phyloP scores from a whole-genome alignment of 139 green algal species.

The Choricystis sp. region DNA sequence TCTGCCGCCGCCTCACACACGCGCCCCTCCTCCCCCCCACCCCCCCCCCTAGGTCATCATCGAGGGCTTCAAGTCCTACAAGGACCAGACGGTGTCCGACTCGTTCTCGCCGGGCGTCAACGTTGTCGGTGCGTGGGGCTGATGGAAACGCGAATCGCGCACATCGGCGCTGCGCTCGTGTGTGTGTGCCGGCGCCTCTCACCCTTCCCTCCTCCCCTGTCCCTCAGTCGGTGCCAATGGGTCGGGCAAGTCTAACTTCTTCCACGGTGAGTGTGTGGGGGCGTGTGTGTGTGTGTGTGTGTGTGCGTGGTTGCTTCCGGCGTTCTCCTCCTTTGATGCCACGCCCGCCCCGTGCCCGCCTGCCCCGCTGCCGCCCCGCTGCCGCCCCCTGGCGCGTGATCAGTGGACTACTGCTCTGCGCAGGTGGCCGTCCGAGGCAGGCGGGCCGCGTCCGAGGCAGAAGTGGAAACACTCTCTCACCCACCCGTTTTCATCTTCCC shows the following conservation, averaged over 20 bases:
- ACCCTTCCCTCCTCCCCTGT: not conserved
- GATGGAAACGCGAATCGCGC: not conserved
- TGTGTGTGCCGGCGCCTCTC: not conserved
- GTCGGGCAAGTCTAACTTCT: slow-evolving; percentile 98
- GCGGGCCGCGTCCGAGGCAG: too few species aligned
- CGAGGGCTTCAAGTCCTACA: slow-evolving; percentile 97
- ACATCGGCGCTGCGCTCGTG: not conserved
- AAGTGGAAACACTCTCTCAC: too few species aligned
- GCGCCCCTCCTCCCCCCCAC: not conserved
- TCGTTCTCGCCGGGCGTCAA: slow-evolving; percentile 81
- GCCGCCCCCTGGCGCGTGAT: too few species aligned
- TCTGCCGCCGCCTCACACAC: not conserved
- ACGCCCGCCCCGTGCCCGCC: too few species aligned
- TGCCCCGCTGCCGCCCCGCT: too few species aligned
- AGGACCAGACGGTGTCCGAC: slow-evolving; percentile 75
- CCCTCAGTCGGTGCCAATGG: slow-evolving; percentile 88
- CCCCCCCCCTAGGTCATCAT: slow-evolving; percentile 66
- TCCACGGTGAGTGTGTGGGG: slow-evolving; percentile 73
- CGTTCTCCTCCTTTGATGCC: too few species aligned
- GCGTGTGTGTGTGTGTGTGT: too few species aligned
- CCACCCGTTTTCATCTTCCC: not conserved
- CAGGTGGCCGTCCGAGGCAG: too few species aligned
- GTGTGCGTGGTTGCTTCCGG: too few species aligned
- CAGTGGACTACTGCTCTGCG: too few species aligned
- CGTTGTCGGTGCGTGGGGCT: slow-evolving; percentile 52